Base-by-base conservation (phyloP, 345 rosid genomes). In the Carallia pectinifolia region DNA sequence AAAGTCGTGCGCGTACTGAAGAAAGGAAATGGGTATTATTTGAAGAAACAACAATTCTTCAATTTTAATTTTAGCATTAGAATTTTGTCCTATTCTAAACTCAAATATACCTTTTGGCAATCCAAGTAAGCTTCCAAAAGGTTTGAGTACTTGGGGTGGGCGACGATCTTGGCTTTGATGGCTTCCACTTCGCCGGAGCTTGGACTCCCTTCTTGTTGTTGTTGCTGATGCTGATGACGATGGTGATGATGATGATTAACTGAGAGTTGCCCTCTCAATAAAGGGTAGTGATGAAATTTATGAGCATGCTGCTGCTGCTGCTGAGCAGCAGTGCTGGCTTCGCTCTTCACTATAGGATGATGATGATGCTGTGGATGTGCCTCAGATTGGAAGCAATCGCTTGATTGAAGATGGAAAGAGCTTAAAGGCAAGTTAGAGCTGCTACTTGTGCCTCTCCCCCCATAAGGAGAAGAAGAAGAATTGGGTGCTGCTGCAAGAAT, bases 111-210 rank as follows among this genome's bases (percentile, higher is more conserved):
- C 96, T 95, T 95, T 77, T 92, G 98, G 80, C 99, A 95, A 78
- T 92, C 98, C 91, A 85, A 78, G 89, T 86, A 92, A 70, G 98
- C 98, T 83, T 95, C 88, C 65, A 95, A 73, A 58, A 95, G 97
- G 64, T 81, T 89, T 58, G 96, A 83, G 74, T 90, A 95, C 72
- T 92, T 96, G 69, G 98, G 97, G 69, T 95, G 99, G 53, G 97
- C 86, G 6, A 95, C 82, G 77, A 95, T 95, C 82, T 95, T 95
- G 39, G 98, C 96, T 76, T 95, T 95, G 72, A 95, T 89, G 54
- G 88, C 92, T 67, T 92, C 98, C 0, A 71, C 84, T 65, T 90
- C 90, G 59, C 61, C 67, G 38, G 81, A 70, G 74, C 82, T 76
- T 71, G 78, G 85, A 53, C 83, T 80, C 58, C 77, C 80, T 27